Percentiles rank a stretch among this genome's conserved stretches.
Conservation (phyloP, 768 basidiomycete genomes). For the Termitomyces sp. region DNA sequence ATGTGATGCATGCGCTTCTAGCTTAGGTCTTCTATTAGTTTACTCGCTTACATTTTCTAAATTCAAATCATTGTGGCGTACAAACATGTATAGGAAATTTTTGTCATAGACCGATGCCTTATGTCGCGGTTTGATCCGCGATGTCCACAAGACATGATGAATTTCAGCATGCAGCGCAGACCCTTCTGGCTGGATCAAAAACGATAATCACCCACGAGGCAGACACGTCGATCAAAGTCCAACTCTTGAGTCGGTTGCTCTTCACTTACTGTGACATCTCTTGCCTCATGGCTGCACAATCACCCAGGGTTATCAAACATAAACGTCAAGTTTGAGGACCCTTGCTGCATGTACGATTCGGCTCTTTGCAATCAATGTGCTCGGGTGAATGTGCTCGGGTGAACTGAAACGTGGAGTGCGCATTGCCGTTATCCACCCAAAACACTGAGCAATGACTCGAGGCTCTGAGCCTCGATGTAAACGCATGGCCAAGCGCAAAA, state of each 20-base stretch:
- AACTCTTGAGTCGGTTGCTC: background rate
- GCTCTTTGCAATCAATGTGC: background rate
- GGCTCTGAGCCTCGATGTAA: slow-evolving; percentile 7
- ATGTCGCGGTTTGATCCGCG: background rate
- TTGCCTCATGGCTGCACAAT: background rate
- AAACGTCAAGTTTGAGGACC: background rate
- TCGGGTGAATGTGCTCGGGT: too few species aligned
- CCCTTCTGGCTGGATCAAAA: background rate
- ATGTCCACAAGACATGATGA: background rate
- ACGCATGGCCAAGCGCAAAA: slow-evolving; percentile 2
- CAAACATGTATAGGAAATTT: background rate
- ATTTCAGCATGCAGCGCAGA: background rate
- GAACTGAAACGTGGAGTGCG: slow-evolving; percentile 1
- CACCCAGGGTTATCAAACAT: background rate
- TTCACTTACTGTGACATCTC: background rate
- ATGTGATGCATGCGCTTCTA: too few species aligned
- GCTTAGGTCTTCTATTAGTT: too few species aligned
- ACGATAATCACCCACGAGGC: background rate
- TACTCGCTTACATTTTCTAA: background rate
- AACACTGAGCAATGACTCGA: slow-evolving; percentile 1
- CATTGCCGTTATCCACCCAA: background rate
- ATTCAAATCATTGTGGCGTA: background rate
- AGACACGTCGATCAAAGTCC: background rate
- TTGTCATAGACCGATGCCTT: background rate
- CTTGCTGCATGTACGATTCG: background rate